Conservation (phyloP, 2,329 filamentous ascomycete genomes). For the Paracorniculantispora psalliotae region DNA sequence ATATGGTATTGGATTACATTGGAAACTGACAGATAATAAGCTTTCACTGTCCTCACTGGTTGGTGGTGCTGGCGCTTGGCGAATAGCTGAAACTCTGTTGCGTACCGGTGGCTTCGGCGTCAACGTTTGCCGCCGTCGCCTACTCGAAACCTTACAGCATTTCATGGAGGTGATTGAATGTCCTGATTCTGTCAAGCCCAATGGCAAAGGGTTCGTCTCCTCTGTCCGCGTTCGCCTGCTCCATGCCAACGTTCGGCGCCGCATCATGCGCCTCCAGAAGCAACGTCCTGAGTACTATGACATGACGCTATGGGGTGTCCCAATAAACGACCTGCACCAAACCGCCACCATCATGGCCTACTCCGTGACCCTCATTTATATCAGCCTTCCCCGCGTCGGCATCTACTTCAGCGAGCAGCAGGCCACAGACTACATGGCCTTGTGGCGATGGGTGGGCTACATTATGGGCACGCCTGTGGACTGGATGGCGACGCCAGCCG, state of each 20-base stretch:
- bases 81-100: conserved; percentile 68
- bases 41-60: conserved; percentile 62
- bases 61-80: conserved; percentile 66
- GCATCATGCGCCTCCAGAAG: conserved; percentile 53
- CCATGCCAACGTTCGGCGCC: conserved; percentile 58
- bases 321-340: conserved; percentile 71
- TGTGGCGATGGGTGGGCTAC: conserved; percentile 72
- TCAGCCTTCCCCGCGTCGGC: conserved; percentile 67
- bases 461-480: conserved; percentile 64
- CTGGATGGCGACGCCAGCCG: conserved; percentile 50
- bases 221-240: conserved; percentile 61
- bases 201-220: conserved; percentile 57
- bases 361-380: conserved; percentile 61
- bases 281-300: conserved; percentile 56
- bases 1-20: neutral
- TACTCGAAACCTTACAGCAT: conserved; percentile 68
- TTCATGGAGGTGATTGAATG: conserved; percentile 66
- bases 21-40: conserved; percentile 18
- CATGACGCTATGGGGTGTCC: conserved; percentile 52
- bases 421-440: conserved; percentile 62
- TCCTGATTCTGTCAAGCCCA: conserved; percentile 60
- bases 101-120: conserved; percentile 70
- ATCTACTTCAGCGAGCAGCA: conserved; percentile 60
- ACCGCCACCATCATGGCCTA: conserved; percentile 70
- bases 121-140: conserved; percentile 59